Conservation (phyloP, 2,329 filamentous ascomycete species). For the Cytospora paraplurivora region DNA sequence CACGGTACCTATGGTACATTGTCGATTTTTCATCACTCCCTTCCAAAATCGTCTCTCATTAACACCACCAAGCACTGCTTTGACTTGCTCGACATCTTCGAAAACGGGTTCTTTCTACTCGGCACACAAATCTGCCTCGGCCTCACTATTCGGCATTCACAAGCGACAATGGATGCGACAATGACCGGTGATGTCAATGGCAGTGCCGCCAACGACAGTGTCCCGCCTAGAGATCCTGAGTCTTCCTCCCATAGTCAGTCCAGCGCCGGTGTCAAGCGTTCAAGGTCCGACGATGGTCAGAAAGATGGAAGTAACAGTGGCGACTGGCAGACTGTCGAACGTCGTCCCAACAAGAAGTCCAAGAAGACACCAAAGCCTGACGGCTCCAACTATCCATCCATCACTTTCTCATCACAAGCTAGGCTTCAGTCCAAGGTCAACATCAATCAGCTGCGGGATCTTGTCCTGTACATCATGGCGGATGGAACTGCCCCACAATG, state of each 20-base stretch:
- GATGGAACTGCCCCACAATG: conserved; percentile 67
- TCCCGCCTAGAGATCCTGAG: not conserved
- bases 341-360: conserved; percentile 56
- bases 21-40: conserved; percentile 1
- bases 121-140: not conserved
- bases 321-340: conserved; percentile 53
- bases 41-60: not conserved
- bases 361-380: conserved; percentile 62
- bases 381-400: conserved; percentile 60
- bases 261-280: conserved; percentile 23
- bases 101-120: not conserved
- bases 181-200: not conserved
- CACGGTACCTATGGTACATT: not conserved
- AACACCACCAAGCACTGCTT: not conserved
- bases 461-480: conserved; percentile 68
- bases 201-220: not conserved
- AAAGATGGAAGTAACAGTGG: conserved; percentile 37
- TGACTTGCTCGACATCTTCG: not conserved
- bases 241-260: conserved; percentile 24
- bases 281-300: conserved; percentile 22
- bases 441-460: conserved; percentile 62
- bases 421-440: conserved; percentile 64
- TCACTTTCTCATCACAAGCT: conserved; percentile 58
- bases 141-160: not conserved
- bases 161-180: not conserved